Conservation (phyloP, 495 filamentous ascomycete genomes). For the Opeltia flavorubescens region DNA sequence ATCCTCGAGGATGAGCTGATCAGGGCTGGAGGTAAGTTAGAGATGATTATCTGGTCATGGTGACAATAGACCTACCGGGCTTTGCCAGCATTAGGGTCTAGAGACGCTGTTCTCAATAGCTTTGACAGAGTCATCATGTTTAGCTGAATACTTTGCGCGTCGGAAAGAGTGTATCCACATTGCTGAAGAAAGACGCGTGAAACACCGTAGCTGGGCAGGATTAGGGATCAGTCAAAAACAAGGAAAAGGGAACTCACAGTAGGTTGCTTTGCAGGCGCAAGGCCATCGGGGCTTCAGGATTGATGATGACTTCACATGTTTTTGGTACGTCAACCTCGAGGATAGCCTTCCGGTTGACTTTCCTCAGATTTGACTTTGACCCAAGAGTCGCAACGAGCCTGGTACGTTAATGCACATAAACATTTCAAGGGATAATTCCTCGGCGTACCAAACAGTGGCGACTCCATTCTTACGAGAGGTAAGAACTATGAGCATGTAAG, state of each 20-base stretch:
- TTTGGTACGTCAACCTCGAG: slow-evolving; percentile 73
- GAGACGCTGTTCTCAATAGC: slow-evolving; percentile 34
- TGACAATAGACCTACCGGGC: slow-evolving; percentile 39
- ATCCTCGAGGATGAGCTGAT: slow-evolving; percentile 64
- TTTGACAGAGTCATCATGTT: slow-evolving; percentile 54
- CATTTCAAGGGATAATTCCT: slow-evolving; percentile 17
- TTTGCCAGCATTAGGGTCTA: slow-evolving; percentile 61
- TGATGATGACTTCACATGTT: slow-evolving; percentile 73
- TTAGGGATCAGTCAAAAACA: slow-evolving; percentile 1
- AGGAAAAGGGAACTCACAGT: slow-evolving; percentile 34
- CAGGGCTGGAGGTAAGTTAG: slow-evolving; percentile 38
- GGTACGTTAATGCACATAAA: neutral
- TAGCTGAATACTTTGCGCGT: slow-evolving; percentile 62
- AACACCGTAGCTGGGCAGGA: slow-evolving; percentile 50
- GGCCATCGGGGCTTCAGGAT: slow-evolving; percentile 78
- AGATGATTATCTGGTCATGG: neutral
- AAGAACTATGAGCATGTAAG: slow-evolving; percentile 41
- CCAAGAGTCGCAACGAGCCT: slow-evolving; percentile 91
- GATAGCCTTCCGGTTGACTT: slow-evolving; percentile 76
- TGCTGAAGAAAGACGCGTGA: slow-evolving; percentile 77
- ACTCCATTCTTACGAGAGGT: slow-evolving; percentile 81
- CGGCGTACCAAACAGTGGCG: slow-evolving; percentile 82
- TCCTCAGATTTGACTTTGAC: slow-evolving; percentile 54
- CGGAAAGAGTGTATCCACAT: slow-evolving; percentile 68
- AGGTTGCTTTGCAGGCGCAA: slow-evolving; percentile 84